Percentiles rank a stretch among this genome's conserved stretches.
Conservation (phyloP, 2,329 filamentous ascomycete species). For the Stachybotrys elegans region DNA sequence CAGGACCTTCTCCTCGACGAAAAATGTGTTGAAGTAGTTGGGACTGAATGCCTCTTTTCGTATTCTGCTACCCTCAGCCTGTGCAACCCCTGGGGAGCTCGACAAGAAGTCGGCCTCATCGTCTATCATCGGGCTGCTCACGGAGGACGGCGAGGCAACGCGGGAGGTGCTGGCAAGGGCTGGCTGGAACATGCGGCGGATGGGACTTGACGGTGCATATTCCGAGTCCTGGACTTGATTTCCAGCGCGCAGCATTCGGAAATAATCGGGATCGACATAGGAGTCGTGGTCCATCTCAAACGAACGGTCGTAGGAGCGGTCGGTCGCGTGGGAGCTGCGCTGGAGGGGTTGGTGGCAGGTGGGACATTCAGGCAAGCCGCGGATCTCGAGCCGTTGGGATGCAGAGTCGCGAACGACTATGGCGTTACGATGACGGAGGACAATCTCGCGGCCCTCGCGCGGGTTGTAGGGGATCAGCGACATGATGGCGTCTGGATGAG, state of each 20-base stretch:
- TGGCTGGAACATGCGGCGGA: conserved; percentile 48
- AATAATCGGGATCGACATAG: conserved; percentile 90
- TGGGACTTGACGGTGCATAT: conserved; percentile 44
- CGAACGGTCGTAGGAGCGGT: conserved; percentile 42
- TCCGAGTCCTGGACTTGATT: conserved; percentile 38
- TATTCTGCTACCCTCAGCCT: conserved; percentile 60
- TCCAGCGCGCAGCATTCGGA: conserved; percentile 76
- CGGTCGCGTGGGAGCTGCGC: conserved; percentile 40
- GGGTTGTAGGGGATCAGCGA: conserved; percentile 74
- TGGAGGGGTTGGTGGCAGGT: conserved; percentile 75
- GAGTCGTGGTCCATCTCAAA: conserved; percentile 44
- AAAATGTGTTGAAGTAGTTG: conserved; percentile 89
- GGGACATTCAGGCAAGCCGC: conserved; percentile 76
- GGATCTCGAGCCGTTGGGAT: conserved; percentile 80
- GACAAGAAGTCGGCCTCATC: conserved; percentile 45
- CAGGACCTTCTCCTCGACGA: conserved; percentile 80
- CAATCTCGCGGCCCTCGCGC: conserved; percentile 70
- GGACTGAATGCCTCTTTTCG: conserved; percentile 83
- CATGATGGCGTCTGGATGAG: conserved; percentile 34
- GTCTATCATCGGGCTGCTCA: conserved; percentile 16
- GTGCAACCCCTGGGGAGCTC: conserved; percentile 44
- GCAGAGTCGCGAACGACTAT: conserved; percentile 86
- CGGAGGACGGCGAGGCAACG: conserved; percentile 8
- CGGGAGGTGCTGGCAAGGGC: conserved; percentile 21
- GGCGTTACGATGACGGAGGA: conserved; percentile 83